A percentile compares a stretch with the other conserved stretches of the same genome.
Evolutionary conservation across 2,329 filamentous ascomycete genomes (phyloP).

Genomic region (Apiospora sp.): DNA sequence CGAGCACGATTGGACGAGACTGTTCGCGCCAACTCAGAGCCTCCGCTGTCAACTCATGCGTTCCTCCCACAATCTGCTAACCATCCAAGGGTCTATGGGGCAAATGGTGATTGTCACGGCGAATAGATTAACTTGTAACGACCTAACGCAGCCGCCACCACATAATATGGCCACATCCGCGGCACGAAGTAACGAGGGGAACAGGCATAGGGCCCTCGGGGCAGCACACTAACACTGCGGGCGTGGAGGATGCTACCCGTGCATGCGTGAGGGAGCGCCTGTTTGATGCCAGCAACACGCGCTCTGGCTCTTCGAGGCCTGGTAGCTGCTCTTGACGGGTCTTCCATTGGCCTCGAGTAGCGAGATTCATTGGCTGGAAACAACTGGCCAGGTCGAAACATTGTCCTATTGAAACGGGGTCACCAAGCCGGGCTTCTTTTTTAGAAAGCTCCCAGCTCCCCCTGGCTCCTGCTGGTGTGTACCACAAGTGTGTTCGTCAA

Average conservation of each 20-base stretch:
- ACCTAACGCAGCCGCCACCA: conserved; percentile 8
- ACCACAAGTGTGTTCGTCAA: neutral
- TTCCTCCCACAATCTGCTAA: conserved; percentile 20
- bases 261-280: neutral
- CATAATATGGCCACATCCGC: conserved; percentile 28
- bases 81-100: neutral
- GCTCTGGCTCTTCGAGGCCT: neutral
- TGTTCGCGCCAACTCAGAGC: conserved; percentile 18
- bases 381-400: conserved; percentile 9
- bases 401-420: conserved; percentile 16
- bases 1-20: conserved; percentile 21
- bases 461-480: neutral
- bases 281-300: neutral
- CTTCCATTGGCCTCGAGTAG: conserved; percentile 8
- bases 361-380: conserved; percentile 19
- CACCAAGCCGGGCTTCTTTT: conserved; percentile 16
- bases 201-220: neutral
- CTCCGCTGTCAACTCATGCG: conserved; percentile 16
- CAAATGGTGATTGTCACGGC: conserved; percentile 12
- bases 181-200: conserved; percentile 4
- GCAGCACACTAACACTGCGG: neutral
- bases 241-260: neutral
- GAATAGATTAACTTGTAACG: conserved; percentile 16
- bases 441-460: conserved; percentile 13
- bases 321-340: neutral